A percentile compares a stretch with the other conserved stretches of the same genome.
Conservation (phyloP, 257 asterid species). For the Solanum tarijense region DNA sequence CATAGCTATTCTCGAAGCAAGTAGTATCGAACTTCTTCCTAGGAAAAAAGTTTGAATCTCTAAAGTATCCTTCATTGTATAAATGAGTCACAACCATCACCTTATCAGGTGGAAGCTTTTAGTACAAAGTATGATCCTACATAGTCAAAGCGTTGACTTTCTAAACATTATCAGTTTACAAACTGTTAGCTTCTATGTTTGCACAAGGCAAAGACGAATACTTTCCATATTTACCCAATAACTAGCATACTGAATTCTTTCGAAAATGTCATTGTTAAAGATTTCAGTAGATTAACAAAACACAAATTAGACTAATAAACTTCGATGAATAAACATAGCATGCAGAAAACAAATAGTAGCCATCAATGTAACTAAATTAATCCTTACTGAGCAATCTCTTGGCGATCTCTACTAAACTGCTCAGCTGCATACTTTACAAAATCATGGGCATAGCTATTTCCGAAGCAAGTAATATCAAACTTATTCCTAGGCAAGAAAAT, state of each 20-base stretch:
- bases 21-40: constrained; percentile 27
- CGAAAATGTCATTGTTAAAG: not conserved
- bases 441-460: too few relatives aligned
- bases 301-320: not conserved
- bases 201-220: not conserved
- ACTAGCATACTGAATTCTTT: not conserved
- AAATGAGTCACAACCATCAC: constrained; percentile 34
- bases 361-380: too few relatives aligned
- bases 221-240: not conserved
- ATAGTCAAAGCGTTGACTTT: constrained; percentile 12
- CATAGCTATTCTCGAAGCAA: constrained; percentile 41
- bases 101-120: constrained; percentile 61
- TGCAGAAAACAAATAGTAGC: too few relatives aligned
- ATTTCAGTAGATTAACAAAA: not conserved
- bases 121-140: constrained; percentile 36
- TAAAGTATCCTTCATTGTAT: constrained; percentile 42
- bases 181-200: not conserved
- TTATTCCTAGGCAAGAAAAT: too few relatives aligned
- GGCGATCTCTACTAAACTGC: constrained; percentile 24
- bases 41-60: constrained; percentile 34
- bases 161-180: not conserved
- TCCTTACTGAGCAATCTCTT: constrained; percentile 10
- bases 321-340: too few relatives aligned
- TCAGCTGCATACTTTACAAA: too few relatives aligned
- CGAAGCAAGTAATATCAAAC: too few relatives aligned